A percentile compares a stretch with the other conserved stretches of the same genome.
Conservation (phyloP, 1,284 basidiomycete genomes). For the Pyrrhoderma lamaoense region DNA sequence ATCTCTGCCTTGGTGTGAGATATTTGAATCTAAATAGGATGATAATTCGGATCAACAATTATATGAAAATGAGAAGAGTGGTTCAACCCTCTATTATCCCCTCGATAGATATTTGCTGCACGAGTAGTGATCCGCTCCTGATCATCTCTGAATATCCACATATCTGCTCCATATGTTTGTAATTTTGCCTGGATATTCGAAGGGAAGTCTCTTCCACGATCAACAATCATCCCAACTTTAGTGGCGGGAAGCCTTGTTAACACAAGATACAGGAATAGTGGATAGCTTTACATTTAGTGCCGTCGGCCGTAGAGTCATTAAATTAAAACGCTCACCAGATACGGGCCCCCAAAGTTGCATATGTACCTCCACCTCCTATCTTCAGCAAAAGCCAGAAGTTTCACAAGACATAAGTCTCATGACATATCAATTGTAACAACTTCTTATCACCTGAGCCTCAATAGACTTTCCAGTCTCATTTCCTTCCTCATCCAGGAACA, state of each 20-base stretch:
- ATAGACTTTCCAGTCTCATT: conserved; percentile 38
- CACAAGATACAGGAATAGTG: neutral
- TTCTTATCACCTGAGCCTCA: conserved; percentile 43
- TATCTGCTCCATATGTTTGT: conserved; percentile 60
- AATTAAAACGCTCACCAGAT: conserved; percentile 52
- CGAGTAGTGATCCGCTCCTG: conserved; percentile 53
- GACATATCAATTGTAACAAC: neutral
- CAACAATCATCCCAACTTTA: conserved; percentile 75
- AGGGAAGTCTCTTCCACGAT: conserved; percentile 78
- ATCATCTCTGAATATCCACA: conserved; percentile 74
- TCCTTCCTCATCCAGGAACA: conserved; percentile 51
- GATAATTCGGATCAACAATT: conserved; percentile 6
- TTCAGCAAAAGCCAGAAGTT: conserved; percentile 27
- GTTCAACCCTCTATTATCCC: conserved; percentile 61
- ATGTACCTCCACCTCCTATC: conserved; percentile 90
- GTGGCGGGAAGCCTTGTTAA: conserved; percentile 51
- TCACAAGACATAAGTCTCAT: neutral
- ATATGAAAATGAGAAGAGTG: conserved; percentile 2
- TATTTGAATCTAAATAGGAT: conserved; percentile 66
- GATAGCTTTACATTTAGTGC: too few relatives aligned
- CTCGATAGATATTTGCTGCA: conserved; percentile 73
- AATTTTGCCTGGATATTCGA: conserved; percentile 48
- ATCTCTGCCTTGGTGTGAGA: conserved; percentile 63
- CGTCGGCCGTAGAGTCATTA: neutral
- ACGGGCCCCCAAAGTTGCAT: conserved; percentile 70